Evolutionary conservation across 2,329 filamentous ascomycete genomes (phyloP).

Genomic region (Aspergillus uvarum): DNA sequence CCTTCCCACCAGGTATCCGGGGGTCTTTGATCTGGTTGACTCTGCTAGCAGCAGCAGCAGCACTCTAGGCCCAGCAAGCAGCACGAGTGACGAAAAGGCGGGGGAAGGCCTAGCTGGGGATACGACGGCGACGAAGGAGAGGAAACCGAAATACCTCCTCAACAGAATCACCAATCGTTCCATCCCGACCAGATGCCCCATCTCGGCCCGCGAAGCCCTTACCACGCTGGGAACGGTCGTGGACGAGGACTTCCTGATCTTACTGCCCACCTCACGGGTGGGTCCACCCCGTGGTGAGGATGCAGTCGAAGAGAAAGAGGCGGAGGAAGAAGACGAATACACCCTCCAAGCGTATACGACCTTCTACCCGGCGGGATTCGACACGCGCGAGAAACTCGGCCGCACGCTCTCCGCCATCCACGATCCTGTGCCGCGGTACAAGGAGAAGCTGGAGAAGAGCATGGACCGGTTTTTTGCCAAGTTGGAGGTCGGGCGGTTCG

Average conservation of each 20-base stretch:
- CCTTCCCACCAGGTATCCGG: conserved; percentile 58
- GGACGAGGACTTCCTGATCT: conserved; percentile 61
- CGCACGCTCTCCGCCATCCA: conserved; percentile 57
- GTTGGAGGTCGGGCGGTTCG: conserved; percentile 54
- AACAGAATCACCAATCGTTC: conserved; percentile 51
- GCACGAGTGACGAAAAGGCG: background rate
- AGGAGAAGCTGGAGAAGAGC: conserved; percentile 54
- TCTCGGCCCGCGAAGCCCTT: conserved; percentile 33
- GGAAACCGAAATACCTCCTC: conserved; percentile 30
- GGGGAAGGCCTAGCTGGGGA: background rate
- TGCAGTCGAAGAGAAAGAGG: conserved; percentile 11
- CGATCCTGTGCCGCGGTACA: conserved; percentile 58
- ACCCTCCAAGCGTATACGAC: conserved; percentile 56
- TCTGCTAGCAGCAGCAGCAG: conserved; percentile 7
- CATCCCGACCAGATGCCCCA: conserved; percentile 23
- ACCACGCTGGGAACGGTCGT: conserved; percentile 52
- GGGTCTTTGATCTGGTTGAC: conserved; percentile 47
- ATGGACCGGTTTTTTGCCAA: conserved; percentile 64
- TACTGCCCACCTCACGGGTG: conserved; percentile 46
- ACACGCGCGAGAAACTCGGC: conserved; percentile 55
- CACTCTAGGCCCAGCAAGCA: background rate
- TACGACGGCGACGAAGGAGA: background rate
- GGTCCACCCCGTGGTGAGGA: conserved; percentile 10
- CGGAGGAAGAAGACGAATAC: conserved; percentile 45
- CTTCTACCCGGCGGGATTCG: conserved; percentile 61